Evolutionary conservation across 2,329 filamentous ascomycete genomes (phyloP), one percentile per base, ranked within the genome.

Genomic region (Cladophialophora immunda): DNA sequence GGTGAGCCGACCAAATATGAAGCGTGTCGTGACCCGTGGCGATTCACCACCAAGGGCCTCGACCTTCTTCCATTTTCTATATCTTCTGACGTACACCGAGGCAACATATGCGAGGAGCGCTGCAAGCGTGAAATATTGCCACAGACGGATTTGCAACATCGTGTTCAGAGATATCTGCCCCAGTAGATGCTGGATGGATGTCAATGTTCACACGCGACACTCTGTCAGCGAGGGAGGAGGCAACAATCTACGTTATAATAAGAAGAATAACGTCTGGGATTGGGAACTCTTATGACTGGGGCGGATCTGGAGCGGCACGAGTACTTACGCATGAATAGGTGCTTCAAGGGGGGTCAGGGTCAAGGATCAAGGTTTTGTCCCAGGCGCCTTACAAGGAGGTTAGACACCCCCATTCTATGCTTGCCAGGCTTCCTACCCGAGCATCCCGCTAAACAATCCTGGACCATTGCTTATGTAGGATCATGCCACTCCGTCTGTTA

Each of bases 51-150:
- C 70, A 3, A 70, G 52, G 25, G 53, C 61, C 27, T 50, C 27
- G 29, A 71, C 60, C 50, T 62, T 58, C 52, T 66, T 57, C 64
- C 63, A 62, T 34, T 66, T 66, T 25, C 62, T 52, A n/a, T 70
- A 70, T 54, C 68, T 64, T 36, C 64, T 57, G 55, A 67, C 29
- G 25, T 68, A 67, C 29, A 70, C 59, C 17, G 66, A 68, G 13
- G 57, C 55, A 15, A 68, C 36, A 22, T 66, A 69, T 4, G 52
- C 53, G 3, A 66, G 38, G 30, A 68, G 61, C 19, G 55, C 17
- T 15, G 50, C 25, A 19, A 64, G 29, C 8, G 52, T 47, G 9
- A 66, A 13, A 47, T 64, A 69, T 64, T 64, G 62, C 69, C 69
- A 71, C 6, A 63, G 64, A n/a, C 65, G 56, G 34, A 59, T 41